Percentiles rank a stretch among this genome's conserved stretches.
Conservation (phyloP, 2,329 filamentous ascomycete species). For the Apiospora malaysiana region DNA sequence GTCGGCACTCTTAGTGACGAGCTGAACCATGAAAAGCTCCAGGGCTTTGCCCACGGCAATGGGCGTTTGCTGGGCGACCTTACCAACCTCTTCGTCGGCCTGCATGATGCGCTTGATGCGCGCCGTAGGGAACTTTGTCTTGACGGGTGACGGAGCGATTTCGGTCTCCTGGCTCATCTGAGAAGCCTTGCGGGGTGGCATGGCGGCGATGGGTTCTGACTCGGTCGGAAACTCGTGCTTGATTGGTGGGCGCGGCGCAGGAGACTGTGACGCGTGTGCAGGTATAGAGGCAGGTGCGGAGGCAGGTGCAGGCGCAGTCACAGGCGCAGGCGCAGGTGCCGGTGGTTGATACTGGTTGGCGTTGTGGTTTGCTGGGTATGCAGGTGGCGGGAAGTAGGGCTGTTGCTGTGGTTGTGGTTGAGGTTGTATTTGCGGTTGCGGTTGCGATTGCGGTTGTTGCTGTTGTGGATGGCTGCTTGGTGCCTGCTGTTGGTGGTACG, state of each 20-base stretch:
- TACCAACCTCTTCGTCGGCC: conserved; percentile 96
- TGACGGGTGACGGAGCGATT: conserved; percentile 74
- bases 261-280: conserved; percentile 34
- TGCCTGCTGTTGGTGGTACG: conserved; percentile 28
- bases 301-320: conserved; percentile 9
- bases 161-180: conserved; percentile 45
- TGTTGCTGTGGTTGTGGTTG: conserved; percentile 30
- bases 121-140: conserved; percentile 95
- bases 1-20: conserved; percentile 86
- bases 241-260: conserved; percentile 28
- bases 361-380: conserved; percentile 24
- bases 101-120: conserved; percentile 99
- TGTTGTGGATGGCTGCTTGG: conserved; percentile 27
- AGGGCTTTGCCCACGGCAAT: conserved; percentile 95
- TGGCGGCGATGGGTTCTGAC: conserved; percentile 34
- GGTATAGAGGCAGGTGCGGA: conserved; percentile 27
- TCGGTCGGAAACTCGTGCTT: conserved; percentile 2
- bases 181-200: conserved; percentile 48
- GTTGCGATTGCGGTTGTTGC: conserved; percentile 21
- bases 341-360: conserved; percentile 22
- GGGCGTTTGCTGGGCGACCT: conserved; percentile 96
- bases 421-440: conserved; percentile 27
- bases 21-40: conserved; percentile 95
- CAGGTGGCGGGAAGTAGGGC: conserved; percentile 24
- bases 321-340: conserved; percentile 27